phyloP scores from a whole-genome alignment of 2,329 filamentous ascomycete species.

The Pyrenophora teres region DNA sequence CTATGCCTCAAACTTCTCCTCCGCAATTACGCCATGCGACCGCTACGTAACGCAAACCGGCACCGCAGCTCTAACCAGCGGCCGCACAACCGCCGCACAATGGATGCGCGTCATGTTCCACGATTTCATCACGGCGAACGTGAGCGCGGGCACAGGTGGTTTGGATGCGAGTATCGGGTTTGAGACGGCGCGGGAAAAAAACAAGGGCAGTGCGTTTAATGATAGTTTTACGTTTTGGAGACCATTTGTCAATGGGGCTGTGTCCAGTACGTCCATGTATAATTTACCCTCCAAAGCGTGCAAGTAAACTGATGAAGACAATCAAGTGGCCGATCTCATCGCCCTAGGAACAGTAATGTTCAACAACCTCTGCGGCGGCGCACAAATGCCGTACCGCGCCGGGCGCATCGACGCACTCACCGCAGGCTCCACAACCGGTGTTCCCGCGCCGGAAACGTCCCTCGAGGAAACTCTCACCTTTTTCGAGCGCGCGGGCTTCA shows the following conservation, averaged over 20 bases:
- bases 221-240: conserved; percentile 33
- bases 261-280: conserved; percentile 1
- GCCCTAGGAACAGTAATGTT: conserved; percentile 31
- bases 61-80: conserved; percentile 10
- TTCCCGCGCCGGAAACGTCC: conserved; percentile 32
- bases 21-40: conserved; percentile 22
- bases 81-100: conserved; percentile 22
- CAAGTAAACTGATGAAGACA: no score
- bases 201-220: conserved; percentile 36
- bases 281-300: not conserved
- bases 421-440: conserved; percentile 25
- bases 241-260: conserved; percentile 22
- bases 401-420: conserved; percentile 34
- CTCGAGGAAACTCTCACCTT: conserved; percentile 24
- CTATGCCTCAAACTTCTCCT: conserved; percentile 22
- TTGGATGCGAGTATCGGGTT: conserved; percentile 40
- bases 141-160: conserved; percentile 31
- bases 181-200: conserved; percentile 30
- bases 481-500: conserved; percentile 35
- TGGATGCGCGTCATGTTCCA: conserved; percentile 40
- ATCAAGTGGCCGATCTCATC: conserved; percentile 32
- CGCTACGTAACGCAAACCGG: conserved; percentile 20
- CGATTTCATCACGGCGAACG: conserved; percentile 35
- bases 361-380: conserved; percentile 32
- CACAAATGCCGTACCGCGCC: conserved; percentile 25